A percentile compares a stretch with the other conserved stretches of the same genome.
phyloP scores from a whole-genome alignment of 371 early-diverging fungal species.

The Actinomortierella ambigua region DNA sequence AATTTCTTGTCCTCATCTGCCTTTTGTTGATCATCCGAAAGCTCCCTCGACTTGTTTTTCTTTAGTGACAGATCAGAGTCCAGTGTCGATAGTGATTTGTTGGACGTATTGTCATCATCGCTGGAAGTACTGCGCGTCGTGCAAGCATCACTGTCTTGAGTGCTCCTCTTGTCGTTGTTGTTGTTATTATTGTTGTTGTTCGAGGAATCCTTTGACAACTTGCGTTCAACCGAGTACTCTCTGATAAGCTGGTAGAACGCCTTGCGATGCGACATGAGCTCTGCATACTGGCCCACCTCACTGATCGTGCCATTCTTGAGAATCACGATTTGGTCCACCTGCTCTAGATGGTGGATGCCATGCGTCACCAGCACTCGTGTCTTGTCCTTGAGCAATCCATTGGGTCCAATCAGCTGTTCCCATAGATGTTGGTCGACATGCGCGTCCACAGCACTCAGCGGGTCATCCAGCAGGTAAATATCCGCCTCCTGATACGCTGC shows the following conservation, averaged over 20 bases:
- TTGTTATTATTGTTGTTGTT: no score
- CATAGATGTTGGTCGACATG: conserved; percentile 70
- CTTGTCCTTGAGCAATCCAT: conserved; percentile 66
- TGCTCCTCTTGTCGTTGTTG: no score
- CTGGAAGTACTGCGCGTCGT: no score
- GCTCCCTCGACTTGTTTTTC: conserved; percentile 49
- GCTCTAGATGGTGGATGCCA: conserved; percentile 68
- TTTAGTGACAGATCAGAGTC: conserved; percentile 57
- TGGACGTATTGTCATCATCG: no score
- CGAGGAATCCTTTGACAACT: no score
- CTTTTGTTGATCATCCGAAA: conserved; percentile 32
- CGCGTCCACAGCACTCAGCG: conserved; percentile 78
- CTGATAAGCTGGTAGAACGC: conserved; percentile 56
- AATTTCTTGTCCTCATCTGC: no score
- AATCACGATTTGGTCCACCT: conserved; percentile 62
- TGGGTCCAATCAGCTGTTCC: conserved; percentile 70
- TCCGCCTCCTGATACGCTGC: conserved; percentile 72
- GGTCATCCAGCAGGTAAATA: conserved; percentile 74
- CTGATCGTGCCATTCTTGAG: conserved; percentile 72
- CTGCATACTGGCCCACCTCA: conserved; percentile 60
- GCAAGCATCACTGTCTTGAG: no score
- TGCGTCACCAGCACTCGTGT: conserved; percentile 79
- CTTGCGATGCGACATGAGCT: conserved; percentile 35
- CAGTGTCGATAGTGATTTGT: conserved; percentile 35
- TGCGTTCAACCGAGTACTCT: no score